Base-by-base conservation (phyloP, 768 basidiomycete species). In the Tylopilus intermedius region DNA sequence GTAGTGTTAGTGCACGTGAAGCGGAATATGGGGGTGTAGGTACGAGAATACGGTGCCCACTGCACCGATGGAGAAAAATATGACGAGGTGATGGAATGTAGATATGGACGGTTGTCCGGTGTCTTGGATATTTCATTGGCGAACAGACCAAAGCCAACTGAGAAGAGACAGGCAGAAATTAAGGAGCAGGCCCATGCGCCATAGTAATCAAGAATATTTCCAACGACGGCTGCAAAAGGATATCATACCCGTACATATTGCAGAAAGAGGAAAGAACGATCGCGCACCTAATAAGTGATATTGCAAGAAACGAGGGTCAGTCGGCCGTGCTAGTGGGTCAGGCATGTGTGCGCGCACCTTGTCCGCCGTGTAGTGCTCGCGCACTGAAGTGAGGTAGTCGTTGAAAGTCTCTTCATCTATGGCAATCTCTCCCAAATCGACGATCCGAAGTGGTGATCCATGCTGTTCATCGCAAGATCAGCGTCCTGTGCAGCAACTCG, bases 341-440 rank as follows among this genome's bases (percentile, higher is more conserved):
- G 5, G 2, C 7, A 3, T 1, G 30, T 21, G 9, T 14, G 3
- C 24, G 67, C 81, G 53, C 58, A 90, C 90, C 74, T 92, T 93
- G 63, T 94, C 92, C 2, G 90, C 86, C 2, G 91, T 94, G 64
- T 94, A 99, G 55, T 87, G 82, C 5, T 83, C 76, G 32, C 79
- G 74, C 72, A 96, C 79, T 49, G 86, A 86, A 0, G 69, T 59
- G 41, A 99, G 55, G 67, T 94, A 98, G 37, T 97, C 93, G 38
- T 83, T 64, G 58, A 95, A 94, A 0, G 90, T 94, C 8, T 82
- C 84, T 65, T 90, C 76, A 61, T 96, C 94, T 64, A 96, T 73
- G 0, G 78, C 74, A 0, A 90, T 94, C 60, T 83, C 79, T 22
- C 92, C 93, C 70, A 93, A 80, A 53, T 89, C 80, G 54, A 92